Evolutionary conservation across 148 eudicot genomes (phyloP).

Genomic region (Limonium bicolor): DNA sequence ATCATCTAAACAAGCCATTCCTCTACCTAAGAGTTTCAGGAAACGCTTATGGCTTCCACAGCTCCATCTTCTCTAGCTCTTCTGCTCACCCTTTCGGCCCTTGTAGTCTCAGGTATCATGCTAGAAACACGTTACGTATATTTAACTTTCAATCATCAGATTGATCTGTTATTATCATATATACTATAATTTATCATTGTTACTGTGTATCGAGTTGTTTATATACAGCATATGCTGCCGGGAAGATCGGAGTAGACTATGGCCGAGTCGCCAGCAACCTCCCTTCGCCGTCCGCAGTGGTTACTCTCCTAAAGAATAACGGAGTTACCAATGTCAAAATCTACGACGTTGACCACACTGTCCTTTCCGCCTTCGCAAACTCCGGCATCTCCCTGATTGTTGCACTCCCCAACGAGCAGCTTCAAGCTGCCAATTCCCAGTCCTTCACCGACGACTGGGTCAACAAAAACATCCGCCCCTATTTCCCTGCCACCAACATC

Average conservation of each 20-base stretch:
- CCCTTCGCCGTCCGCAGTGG: slow-evolving; percentile 52
- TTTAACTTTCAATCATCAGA: no score
- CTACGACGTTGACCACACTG: slow-evolving; percentile 34
- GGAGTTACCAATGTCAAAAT: slow-evolving; percentile 42
- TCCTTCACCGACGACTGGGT: slow-evolving; percentile 72
- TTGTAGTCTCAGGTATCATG: no score
- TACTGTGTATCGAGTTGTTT: no score
- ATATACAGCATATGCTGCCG: no score
- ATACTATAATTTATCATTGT: no score
- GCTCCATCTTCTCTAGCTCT: no score
- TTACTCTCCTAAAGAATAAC: slow-evolving; percentile 49
- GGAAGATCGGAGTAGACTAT: slow-evolving; percentile 73
- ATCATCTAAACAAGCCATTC: no score
- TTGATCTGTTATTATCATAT: no score
- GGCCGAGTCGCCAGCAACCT: slow-evolving; percentile 69
- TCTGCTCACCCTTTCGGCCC: no score
- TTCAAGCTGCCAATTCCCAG: slow-evolving; percentile 46
- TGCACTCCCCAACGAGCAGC: slow-evolving; percentile 51
- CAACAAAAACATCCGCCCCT: slow-evolving; percentile 26
- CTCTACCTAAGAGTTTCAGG: no score
- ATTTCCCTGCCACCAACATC: slow-evolving; percentile 24
- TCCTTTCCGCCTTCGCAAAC: slow-evolving; percentile 26
- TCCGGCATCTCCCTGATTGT: slow-evolving; percentile 24
- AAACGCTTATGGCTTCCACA: no score
- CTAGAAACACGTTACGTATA: no score